These are phyloP conservation scores for Colletotrichum orchidophilum DNA, from an alignment of 2,329 filamentous ascomycete genomes.

Conservation along the genomic window DNA sequence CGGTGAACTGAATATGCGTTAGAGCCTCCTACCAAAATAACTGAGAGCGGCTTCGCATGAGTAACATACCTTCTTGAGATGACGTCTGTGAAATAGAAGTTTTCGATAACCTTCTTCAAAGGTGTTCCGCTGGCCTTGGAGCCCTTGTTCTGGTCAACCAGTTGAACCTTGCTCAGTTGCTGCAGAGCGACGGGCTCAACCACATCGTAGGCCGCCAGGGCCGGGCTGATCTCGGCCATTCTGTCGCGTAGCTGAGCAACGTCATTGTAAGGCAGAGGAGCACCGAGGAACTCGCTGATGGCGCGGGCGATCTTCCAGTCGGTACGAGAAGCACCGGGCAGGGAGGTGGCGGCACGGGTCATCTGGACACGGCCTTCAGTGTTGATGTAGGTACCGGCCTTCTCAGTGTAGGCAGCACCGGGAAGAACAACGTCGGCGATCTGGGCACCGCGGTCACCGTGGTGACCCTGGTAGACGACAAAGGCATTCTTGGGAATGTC, in stretches of 20 bases:
- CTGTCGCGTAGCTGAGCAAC: slow-evolving; percentile 88
- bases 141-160: slow-evolving; percentile 97
- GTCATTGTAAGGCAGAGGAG: slow-evolving; percentile 91
- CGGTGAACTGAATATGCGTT: slow-evolving; percentile 70
- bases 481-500: slow-evolving; percentile 97
- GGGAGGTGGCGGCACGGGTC: slow-evolving; percentile 86
- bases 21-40: background rate
- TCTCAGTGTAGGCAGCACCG: slow-evolving; percentile 96
- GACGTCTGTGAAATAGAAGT: slow-evolving; percentile 98
- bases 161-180: slow-evolving; percentile 88
- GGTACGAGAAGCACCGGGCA: slow-evolving; percentile 89
- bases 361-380: slow-evolving; percentile 97
- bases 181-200: slow-evolving; percentile 82
- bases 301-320: slow-evolving; percentile 99
- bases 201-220: slow-evolving; percentile 88
- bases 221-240: slow-evolving; percentile 94
- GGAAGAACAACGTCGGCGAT: slow-evolving; percentile 94
- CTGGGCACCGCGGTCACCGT: slow-evolving; percentile 92
- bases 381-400: slow-evolving; percentile 95
- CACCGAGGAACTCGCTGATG: slow-evolving; percentile 88
- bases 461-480: slow-evolving; percentile 97
- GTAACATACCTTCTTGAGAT: slow-evolving; percentile 88
- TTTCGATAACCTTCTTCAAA: slow-evolving; percentile 86
- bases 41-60: slow-evolving; percentile 34
- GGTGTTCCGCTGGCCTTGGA: slow-evolving; percentile 75